Conservation (phyloP, 306 rosid species). For the Gillenia trifoliata region DNA sequence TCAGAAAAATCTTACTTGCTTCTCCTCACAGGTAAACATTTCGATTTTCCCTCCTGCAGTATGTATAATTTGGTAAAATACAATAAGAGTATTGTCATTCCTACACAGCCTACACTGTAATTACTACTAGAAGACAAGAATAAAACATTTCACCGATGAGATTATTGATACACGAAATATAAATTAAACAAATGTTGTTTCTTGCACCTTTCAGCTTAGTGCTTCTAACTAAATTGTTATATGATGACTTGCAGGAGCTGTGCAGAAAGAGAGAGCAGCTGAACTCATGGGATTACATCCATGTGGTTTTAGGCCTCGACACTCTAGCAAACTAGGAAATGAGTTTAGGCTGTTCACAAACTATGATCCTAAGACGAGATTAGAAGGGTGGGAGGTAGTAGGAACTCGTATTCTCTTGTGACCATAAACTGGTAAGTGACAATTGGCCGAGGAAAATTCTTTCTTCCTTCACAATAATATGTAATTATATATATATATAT, state of each 20-base stretch:
- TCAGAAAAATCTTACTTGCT: slow-evolving; percentile 56
- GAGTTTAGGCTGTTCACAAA: slow-evolving; percentile 81
- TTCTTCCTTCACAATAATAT: background rate
- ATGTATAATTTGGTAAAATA: background rate
- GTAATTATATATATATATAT: too few species aligned
- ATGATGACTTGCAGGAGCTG: slow-evolving; percentile 57
- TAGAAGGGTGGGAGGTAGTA: slow-evolving; percentile 70
- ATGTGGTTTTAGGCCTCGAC: slow-evolving; percentile 78
- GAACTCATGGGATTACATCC: slow-evolving; percentile 78
- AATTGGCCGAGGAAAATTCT: background rate
- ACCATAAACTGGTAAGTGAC: slow-evolving; percentile 11
- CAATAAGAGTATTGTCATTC: background rate
- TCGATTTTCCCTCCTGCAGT: background rate
- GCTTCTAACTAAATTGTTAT: background rate
- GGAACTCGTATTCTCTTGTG: slow-evolving; percentile 8
- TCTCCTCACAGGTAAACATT: slow-evolving; percentile 69
- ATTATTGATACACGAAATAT: background rate
- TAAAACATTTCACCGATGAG: background rate
- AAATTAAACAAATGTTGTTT: background rate
- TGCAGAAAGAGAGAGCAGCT: slow-evolving; percentile 82
- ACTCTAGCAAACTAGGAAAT: slow-evolving; percentile 80
- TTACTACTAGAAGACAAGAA: background rate
- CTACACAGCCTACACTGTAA: background rate
- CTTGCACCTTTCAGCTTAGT: background rate
- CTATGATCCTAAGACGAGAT: slow-evolving; percentile 76